Evolutionary conservation across 371 early-diverging fungal genomes (phyloP).

Genomic region (Batrachochytrium dendrobatidis): DNA sequence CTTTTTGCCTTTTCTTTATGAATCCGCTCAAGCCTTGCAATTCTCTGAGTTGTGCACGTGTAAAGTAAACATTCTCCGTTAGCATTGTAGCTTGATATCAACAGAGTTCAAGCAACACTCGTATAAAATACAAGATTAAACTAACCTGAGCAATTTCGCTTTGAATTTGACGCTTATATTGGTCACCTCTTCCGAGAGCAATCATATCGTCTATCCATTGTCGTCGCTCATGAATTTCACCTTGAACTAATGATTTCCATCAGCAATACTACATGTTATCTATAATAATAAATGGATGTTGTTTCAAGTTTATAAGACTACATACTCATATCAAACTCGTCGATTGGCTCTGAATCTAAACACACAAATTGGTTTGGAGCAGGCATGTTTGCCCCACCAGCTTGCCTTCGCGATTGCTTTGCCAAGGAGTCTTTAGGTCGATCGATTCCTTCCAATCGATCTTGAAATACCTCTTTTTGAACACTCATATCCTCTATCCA

Average conservation of each 20-base stretch:
- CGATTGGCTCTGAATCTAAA: constrained; percentile 19
- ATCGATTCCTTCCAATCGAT: background rate
- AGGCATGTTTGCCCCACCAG: constrained; percentile 5
- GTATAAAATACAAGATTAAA: too few relatives aligned
- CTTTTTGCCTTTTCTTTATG: constrained; percentile 11
- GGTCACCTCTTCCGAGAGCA: constrained; percentile 30
- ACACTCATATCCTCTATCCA: constrained; percentile 12
- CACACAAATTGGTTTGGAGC: constrained; percentile 5
- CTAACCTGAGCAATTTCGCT: constrained; percentile 31
- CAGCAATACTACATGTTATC: background rate
- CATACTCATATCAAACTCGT: constrained; percentile 38
- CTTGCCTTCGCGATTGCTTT: background rate
- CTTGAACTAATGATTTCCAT: constrained; percentile 17
- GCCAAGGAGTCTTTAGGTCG: background rate
- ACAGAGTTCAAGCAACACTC: background rate
- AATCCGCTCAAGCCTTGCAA: constrained; percentile 20
- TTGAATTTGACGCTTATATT: constrained; percentile 28
- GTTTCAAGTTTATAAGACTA: background rate
- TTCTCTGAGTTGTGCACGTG: constrained; percentile 8
- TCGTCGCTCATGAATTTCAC: constrained; percentile 34
- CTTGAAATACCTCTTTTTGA: constrained; percentile 27
- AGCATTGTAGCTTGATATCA: background rate
- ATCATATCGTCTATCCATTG: constrained; percentile 43
- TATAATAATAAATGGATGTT: too few relatives aligned
- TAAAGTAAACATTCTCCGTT: background rate